Conservation (phyloP, 2,329 filamentous ascomycete genomes). For the Apiospora sp. region DNA sequence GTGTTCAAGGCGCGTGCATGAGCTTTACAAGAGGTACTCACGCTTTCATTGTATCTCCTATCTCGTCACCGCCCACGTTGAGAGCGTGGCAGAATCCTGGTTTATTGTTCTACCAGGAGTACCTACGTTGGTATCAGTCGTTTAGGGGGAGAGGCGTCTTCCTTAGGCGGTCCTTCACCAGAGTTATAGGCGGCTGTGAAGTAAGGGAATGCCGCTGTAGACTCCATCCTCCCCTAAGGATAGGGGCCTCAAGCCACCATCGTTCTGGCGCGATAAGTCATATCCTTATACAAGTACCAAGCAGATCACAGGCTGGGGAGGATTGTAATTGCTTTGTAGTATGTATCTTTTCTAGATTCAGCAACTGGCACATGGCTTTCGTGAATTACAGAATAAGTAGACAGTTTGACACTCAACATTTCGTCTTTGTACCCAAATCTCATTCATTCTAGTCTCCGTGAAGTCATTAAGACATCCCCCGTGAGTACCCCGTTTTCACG, state of each 20-base stretch:
- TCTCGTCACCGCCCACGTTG: slow-evolving; percentile 1
- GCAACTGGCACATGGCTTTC: not conserved
- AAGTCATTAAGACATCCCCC: not conserved
- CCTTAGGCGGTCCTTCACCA: not conserved
- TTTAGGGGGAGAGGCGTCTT: not conserved
- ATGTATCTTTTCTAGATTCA: not conserved
- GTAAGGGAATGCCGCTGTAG: too few species aligned
- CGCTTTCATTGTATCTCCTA: not conserved
- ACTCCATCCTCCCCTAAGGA: too few species aligned
- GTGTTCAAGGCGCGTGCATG: not conserved
- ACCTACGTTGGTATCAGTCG: too few species aligned
- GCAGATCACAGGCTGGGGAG: not conserved
- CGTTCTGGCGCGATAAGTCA: too few species aligned
- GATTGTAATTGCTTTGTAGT: not conserved
- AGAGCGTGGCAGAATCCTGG: not conserved
- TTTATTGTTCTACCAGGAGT: not conserved
- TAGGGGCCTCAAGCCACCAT: too few species aligned
- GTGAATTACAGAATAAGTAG: not conserved
- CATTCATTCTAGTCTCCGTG: not conserved
- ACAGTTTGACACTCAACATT: not conserved
- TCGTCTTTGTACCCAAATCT: not conserved
- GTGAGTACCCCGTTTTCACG: not conserved
- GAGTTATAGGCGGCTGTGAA: too few species aligned
- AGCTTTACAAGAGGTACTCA: not conserved
- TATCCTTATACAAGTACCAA: not conserved